Evolutionary conservation across 2,329 filamentous ascomycete species (phyloP), one percentile per base, ranked within the genome.

Genomic region (Epichloe festucae): DNA sequence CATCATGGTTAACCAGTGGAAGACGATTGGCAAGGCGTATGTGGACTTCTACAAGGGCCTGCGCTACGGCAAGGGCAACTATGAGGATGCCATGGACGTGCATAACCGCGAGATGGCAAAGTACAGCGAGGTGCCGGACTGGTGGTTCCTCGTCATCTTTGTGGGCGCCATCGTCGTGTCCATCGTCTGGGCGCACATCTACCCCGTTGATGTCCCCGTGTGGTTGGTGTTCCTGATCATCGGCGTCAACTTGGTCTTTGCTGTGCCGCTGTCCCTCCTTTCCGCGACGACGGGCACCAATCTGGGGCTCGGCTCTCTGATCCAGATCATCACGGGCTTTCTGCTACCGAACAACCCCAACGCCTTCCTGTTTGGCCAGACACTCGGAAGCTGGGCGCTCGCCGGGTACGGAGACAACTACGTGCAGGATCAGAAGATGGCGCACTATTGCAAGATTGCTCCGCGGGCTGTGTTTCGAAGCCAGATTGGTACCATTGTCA

Each of bases 361-460:
- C 42, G 58, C 59, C 49, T 60, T 61, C 51, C 53, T 57, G 34
- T 60, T 60, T n/a, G 57, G 55, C 36, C 57, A 59, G 52, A 60
- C 58, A 40, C 55, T 59, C 42, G 58, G 58, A 23, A 50, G 45
- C 48, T 56, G 55, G 55, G 55, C 55, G 14, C 54, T 57, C 7
- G 55, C 55, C 0, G 70, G 70, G 4, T 71, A 70, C 52, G 64
- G 64, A 43, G 67, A 67, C 50, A 70, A 69, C 58, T 70, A 68
- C 53, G 62, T 70, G 63, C 67, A 70, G 55, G 74, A 77, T 55
- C 67, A 76, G 67, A 77, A 77, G 59, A 61, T 77, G 38, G 74
- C 67, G 1, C 73, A 75, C 52, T 76, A 76, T 59, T 62, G 75
- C 51, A 76, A 77, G 57, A 71, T 77, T 42, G 69, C 73, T 0